phyloP scores from a whole-genome alignment of 345 rosid genomes.

The Cardamine resedifolia region DNA sequence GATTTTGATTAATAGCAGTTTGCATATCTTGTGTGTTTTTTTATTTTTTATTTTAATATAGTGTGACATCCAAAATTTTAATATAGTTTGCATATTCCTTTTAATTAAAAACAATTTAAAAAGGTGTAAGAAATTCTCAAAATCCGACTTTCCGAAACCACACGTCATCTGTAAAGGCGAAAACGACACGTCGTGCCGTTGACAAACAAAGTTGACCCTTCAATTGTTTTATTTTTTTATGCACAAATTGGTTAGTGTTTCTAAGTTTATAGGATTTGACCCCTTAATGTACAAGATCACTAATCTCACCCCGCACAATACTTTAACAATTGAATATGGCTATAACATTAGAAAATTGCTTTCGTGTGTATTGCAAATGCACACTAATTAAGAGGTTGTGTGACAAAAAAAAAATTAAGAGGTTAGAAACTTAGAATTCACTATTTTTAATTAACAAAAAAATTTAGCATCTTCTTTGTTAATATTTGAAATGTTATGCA shows the following conservation, averaged over 20 bases:
- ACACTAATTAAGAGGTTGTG: neutral
- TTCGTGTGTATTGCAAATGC: neutral
- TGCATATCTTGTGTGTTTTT: neutral
- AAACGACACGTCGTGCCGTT: constrained; percentile 13
- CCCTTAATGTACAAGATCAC: neutral
- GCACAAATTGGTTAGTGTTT: neutral
- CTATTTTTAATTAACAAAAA: neutral
- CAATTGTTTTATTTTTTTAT: neutral
- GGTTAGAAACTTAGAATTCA: neutral
- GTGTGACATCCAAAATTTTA: neutral
- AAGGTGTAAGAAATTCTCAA: neutral
- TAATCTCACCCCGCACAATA: neutral
- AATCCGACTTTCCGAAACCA: neutral
- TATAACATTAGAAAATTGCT: neutral
- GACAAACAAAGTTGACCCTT: constrained; percentile 2
- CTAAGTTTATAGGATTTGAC: neutral
- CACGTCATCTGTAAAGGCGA: constrained; percentile 13
- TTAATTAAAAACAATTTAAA: neutral
- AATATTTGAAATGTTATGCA: neutral
- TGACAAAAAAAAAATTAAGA: no score
- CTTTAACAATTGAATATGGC: neutral
- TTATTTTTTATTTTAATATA: neutral
- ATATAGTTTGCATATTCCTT: no score
- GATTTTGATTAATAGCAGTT: neutral
- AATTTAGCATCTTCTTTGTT: neutral